These are phyloP conservation scores for Colletotrichum sp. DNA, from an alignment of 2,329 filamentous ascomycete genomes.

Conservation along the genomic window DNA sequence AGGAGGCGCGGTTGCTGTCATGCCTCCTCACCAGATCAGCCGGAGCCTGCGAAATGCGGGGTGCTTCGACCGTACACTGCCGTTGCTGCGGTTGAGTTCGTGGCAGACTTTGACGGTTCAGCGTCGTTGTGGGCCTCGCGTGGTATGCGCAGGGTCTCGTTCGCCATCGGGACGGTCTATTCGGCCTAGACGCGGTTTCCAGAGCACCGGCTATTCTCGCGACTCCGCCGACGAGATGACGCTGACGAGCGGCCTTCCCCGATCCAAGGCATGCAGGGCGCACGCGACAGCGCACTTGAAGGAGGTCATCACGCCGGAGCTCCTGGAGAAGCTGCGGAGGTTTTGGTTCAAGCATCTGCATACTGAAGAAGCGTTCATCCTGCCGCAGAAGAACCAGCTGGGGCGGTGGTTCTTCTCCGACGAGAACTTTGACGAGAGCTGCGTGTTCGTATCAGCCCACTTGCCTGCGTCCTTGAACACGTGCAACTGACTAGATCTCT, in stretches of 20 bases:
- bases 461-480: too few species aligned
- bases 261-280: constrained; percentile 10
- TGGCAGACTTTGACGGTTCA: background rate
- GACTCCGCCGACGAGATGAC: constrained; percentile 1
- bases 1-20: background rate
- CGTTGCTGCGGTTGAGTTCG: background rate
- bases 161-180: background rate
- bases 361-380: constrained; percentile 27
- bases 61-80: background rate
- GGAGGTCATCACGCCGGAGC: constrained; percentile 29
- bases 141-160: background rate
- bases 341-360: constrained; percentile 45
- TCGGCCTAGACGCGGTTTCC: background rate
- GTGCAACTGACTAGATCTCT: background rate
- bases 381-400: constrained; percentile 29
- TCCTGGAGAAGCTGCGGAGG: constrained; percentile 34
- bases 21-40: constrained; percentile 9
- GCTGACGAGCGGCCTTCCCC: background rate
- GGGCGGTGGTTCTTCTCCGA: constrained; percentile 40
- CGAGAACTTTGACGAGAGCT: constrained; percentile 37
- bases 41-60: constrained; percentile 14
- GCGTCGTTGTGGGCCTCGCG: background rate
- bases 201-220: background rate
- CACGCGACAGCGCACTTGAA: constrained; percentile 13
- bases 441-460: constrained; percentile 29